Percentiles rank a stretch among this genome's conserved stretches.
These are phyloP conservation scores for Picea sitchensis DNA, from an alignment of 75 land plant genomes.

Conservation along the genomic window DNA sequence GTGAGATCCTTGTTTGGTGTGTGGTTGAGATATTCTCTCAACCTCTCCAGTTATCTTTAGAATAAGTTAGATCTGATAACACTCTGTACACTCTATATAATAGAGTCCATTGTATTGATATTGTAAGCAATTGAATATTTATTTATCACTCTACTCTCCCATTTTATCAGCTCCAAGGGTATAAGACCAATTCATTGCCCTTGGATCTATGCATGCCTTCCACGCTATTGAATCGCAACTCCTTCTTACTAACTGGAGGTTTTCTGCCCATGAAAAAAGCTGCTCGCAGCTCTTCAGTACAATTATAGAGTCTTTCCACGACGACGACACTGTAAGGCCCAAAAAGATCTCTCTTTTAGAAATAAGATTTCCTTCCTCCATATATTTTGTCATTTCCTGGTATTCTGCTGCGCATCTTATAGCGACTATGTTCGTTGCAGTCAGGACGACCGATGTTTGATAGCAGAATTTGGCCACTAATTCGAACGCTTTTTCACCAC, in stretches of 20 bases:
- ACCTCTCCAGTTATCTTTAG: no score
- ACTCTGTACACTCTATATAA: no score
- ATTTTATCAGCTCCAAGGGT: no score
- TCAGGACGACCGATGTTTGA: slow-evolving; percentile 66
- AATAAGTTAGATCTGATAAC: no score
- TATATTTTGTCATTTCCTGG: slow-evolving; percentile 88
- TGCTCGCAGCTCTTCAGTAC: slow-evolving; percentile 71
- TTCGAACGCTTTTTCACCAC: slow-evolving; percentile 80
- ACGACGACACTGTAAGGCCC: slow-evolving; percentile 61
- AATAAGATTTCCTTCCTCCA: slow-evolving; percentile 85
- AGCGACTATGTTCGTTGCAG: slow-evolving; percentile 61
- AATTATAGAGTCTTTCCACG: slow-evolving; percentile 82
- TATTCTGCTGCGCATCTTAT: slow-evolving; percentile 82
- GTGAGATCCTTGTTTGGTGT: no score
- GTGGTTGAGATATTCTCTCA: no score
- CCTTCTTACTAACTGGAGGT: slow-evolving; percentile 73
- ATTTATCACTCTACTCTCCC: no score
- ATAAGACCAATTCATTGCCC: background rate
- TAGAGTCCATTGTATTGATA: no score
- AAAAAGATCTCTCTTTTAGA: slow-evolving; percentile 82
- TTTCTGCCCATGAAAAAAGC: slow-evolving; percentile 83
- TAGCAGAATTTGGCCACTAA: slow-evolving; percentile 87
- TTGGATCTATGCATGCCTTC: slow-evolving; percentile 43
- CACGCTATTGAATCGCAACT: slow-evolving; percentile 69
- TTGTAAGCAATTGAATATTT: no score